Percentiles rank a stretch among this genome's conserved stretches.
Conservation (phyloP, 148 eudicot species). For the Spergularia marina region DNA sequence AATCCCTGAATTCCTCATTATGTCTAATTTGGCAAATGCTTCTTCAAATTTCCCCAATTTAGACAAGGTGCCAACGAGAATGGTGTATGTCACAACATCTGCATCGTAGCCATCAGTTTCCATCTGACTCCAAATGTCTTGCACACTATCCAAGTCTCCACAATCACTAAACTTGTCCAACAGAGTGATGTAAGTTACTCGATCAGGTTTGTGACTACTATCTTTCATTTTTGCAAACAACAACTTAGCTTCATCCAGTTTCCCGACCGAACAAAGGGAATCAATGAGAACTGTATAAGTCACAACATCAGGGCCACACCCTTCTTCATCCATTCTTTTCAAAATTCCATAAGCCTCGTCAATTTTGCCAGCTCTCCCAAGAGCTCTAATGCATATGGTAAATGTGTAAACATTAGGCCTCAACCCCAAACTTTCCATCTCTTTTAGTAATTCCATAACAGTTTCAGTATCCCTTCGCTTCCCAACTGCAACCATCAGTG, state of each 20-base stretch:
- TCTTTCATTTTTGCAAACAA: conserved; percentile 72
- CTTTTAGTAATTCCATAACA: conserved; percentile 66
- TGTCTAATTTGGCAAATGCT: conserved; percentile 56
- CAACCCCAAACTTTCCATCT: conserved; percentile 82
- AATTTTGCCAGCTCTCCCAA: conserved; percentile 54
- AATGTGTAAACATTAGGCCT: conserved; percentile 89
- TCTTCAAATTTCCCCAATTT: conserved; percentile 56
- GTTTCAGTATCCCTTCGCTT: conserved; percentile 77
- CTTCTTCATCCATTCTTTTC: conserved; percentile 63
- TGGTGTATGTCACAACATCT: conserved; percentile 82
- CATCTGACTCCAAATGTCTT: conserved; percentile 68
- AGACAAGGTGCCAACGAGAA: conserved; percentile 69
- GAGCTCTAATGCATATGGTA: conserved; percentile 84
- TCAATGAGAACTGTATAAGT: conserved; percentile 81
- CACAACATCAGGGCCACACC: conserved; percentile 86
- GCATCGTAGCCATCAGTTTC: conserved; percentile 72
- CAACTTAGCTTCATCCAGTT: conserved; percentile 58
- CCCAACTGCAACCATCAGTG: conserved; percentile 93
- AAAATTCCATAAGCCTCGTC: conserved; percentile 45
- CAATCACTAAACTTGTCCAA: conserved; percentile 73
- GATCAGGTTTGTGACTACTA: conserved; percentile 74
- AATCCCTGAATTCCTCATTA: conserved; percentile 59
- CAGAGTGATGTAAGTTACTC: conserved; percentile 84
- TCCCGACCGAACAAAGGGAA: conserved; percentile 75
- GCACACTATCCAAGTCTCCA: conserved; percentile 67